These are phyloP conservation scores for Phenoliferia sp. DNA, from an alignment of 1,284 basidiomycete species.

Conservation along the genomic window DNA sequence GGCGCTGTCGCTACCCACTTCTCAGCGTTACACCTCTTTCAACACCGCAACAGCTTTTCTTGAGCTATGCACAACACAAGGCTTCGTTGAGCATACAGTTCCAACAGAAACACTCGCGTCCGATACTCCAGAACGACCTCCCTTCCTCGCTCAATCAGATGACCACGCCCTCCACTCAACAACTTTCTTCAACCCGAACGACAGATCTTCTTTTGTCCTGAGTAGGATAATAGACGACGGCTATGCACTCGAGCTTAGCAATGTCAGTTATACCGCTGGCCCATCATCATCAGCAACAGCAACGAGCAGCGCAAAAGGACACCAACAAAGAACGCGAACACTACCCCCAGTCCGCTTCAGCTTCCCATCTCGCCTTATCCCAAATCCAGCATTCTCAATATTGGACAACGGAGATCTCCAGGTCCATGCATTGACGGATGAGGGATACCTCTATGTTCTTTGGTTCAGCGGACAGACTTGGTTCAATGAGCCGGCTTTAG, in stretches of 20 bases:
- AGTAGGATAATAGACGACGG: constrained; percentile 21
- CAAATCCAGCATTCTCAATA: constrained; percentile 10
- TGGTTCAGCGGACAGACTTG: constrained; percentile 54
- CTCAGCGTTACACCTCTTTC: not conserved
- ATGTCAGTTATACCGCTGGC: constrained; percentile 8
- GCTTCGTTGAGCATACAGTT: not conserved
- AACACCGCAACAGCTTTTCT: not conserved
- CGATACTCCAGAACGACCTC: not conserved
- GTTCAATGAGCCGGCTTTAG: constrained; percentile 21
- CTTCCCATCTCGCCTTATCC: constrained; percentile 21
- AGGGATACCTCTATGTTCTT: constrained; percentile 70
- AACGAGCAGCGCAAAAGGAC: constrained; percentile 4
- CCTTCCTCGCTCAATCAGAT: not conserved
- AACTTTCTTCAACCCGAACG: constrained; percentile 12
- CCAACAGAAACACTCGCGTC: not conserved
- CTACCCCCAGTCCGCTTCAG: constrained; percentile 25
- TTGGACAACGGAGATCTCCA: constrained; percentile 49
- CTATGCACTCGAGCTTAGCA: constrained; percentile 24
- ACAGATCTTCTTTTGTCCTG: constrained; percentile 9
- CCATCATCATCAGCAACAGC: not conserved
- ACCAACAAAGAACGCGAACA: constrained; percentile 14
- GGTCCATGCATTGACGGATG: constrained; percentile 61
- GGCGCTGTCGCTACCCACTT: too few relatives aligned
- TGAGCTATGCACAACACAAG: not conserved
- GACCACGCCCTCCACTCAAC: constrained; percentile 23